Evolutionary conservation across 805 yeast genomes (phyloP), one percentile per base, ranked within the genome.

Genomic region (Torulaspora microellipsoides): DNA sequence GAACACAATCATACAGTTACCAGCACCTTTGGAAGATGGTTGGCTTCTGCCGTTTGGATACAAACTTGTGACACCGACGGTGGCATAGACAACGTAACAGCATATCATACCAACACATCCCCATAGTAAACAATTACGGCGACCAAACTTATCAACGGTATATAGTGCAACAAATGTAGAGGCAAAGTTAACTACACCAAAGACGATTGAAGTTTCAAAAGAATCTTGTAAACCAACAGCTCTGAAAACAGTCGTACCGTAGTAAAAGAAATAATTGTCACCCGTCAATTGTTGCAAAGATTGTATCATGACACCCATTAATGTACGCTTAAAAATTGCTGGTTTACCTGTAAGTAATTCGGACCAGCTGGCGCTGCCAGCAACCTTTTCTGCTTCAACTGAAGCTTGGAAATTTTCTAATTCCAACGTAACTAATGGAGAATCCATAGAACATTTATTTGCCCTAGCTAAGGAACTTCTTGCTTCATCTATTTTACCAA

Each of bases 281-380:
- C 85, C 85, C 45, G 81, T 76, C 56, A 79, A 69, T 62, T 81
- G 86, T 65, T 81, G 86, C 66, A 81, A 68, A 51, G 78, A 76
- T 66, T 77, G 82, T 38, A 79, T 59, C 54, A 71, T 59, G 44
- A 75, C 64, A 66, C 85, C 85, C 62, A 76, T 70, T n/a, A 70
- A 29, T n/a, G 73, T 66, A 58, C 72, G 62, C 55, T 53, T 65
- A 51, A 66, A 62, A 54, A 81, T 75, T 66, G 75, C 78, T 60
- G 86, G 85, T 64, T 77, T 76, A 65, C 87, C 86, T 20, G 80
- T 77, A 57, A 82, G 55, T 48, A 83, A 69, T 27, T 81, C 85
- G 40, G 62, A 61, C 85, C 87, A 81, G 2, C 78, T 58, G 2
- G 87, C 87, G 40, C 67, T 67, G 53, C 87, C 88, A 28, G 83